Conservation (phyloP, 176 grass and related monocot genomes). For the Themeda triandra region DNA sequence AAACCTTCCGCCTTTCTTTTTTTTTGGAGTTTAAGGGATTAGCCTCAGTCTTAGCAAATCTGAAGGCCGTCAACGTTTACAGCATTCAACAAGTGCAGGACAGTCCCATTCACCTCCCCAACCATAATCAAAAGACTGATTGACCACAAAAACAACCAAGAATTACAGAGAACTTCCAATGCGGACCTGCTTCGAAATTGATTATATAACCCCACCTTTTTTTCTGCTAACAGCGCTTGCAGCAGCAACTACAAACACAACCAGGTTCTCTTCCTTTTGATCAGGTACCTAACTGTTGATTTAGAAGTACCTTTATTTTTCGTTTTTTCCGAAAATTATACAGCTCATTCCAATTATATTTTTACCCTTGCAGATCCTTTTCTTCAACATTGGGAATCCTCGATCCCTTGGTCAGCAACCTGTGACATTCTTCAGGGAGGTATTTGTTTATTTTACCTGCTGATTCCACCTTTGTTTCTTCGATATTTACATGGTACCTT, state of each 20-base stretch:
- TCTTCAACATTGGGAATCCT: constrained; percentile 96
- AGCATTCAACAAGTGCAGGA: neutral
- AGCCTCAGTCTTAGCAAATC: neutral
- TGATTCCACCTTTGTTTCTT: too few species aligned
- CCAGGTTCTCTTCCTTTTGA: constrained; percentile 90
- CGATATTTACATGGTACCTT: too few species aligned
- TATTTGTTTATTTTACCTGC: too few species aligned
- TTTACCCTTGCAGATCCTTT: constrained; percentile 66
- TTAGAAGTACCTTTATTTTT: neutral
- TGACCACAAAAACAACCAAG: neutral
- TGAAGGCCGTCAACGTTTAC: neutral
- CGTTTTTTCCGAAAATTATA: neutral
- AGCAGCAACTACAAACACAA: constrained; percentile 72
- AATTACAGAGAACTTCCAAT: neutral
- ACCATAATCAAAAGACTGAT: neutral
- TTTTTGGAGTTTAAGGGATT: neutral
- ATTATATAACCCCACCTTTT: neutral
- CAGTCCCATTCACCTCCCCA: neutral
- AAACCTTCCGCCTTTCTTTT: neutral
- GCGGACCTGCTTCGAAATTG: neutral
- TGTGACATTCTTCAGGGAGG: constrained; percentile 88
- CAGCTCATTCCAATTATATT: constrained; percentile 30
- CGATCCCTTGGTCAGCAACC: constrained; percentile 96
- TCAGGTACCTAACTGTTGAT: constrained; percentile 52
- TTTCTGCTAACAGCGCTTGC: constrained; percentile 67